Percentiles rank a stretch among this genome's conserved stretches.
Evolutionary conservation across 768 basidiomycete genomes (phyloP).

Genomic region (Hydnomerulius pinastri): DNA sequence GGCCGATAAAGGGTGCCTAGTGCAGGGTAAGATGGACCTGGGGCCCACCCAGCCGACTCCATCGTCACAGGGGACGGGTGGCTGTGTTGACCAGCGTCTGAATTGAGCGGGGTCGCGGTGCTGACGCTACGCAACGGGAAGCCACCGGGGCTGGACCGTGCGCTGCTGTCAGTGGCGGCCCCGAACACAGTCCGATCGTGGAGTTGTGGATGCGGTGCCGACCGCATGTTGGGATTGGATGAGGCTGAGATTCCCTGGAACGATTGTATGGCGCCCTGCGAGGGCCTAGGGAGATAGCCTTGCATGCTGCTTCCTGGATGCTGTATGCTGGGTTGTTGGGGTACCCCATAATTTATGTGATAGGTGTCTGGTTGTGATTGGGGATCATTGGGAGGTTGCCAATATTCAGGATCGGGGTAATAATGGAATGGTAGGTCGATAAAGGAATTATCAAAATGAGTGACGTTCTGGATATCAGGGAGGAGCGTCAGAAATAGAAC

Average conservation of each 20-base stretch:
- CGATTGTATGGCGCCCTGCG: background rate
- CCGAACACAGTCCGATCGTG: background rate
- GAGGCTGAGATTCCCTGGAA: background rate
- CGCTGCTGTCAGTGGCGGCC: background rate
- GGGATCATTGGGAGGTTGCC: background rate
- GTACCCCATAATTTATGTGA: background rate
- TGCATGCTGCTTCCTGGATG: background rate
- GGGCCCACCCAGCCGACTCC: constrained; percentile 5
- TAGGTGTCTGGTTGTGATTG: background rate
- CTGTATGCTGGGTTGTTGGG: background rate
- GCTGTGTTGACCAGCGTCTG: constrained; percentile 16
- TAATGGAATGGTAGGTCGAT: background rate
- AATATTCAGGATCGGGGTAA: background rate
- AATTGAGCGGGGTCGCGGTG: constrained; percentile 13
- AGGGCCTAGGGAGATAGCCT: background rate
- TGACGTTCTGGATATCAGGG: constrained; percentile 7
- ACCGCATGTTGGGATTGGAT: background rate
- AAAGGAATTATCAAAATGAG: background rate
- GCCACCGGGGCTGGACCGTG: constrained; percentile 1
- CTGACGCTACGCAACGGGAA: background rate
- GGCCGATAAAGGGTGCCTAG: constrained; percentile 14
- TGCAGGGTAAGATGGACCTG: background rate
- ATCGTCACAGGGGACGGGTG: constrained; percentile 19
- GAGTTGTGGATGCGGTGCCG: background rate
- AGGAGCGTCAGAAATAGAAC: background rate